phyloP scores from a whole-genome alignment of 2,329 filamentous ascomycete genomes.

The Pleoardoris graminearum region DNA sequence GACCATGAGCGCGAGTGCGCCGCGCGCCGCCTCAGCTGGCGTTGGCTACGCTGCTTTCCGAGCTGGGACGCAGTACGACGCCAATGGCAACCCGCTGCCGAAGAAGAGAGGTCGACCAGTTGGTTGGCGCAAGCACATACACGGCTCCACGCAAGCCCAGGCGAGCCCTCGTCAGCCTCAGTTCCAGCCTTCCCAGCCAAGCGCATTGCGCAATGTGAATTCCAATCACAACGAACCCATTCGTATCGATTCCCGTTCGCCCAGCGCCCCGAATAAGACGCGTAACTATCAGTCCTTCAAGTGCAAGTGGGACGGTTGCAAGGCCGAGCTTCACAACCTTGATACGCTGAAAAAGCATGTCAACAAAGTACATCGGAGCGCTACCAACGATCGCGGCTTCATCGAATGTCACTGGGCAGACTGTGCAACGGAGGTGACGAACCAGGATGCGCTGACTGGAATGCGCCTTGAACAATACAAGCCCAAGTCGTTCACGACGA shows the following conservation, averaged over 20 bases:
- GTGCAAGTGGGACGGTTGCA: conserved; percentile 63
- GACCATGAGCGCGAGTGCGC: conserved; percentile 32
- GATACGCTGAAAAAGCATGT: conserved; percentile 63
- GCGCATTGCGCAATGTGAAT: conserved; percentile 29
- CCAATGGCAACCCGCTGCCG: conserved; percentile 43
- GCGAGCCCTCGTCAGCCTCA: conserved; percentile 13
- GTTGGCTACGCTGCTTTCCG: conserved; percentile 52
- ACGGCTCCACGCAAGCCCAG: conserved; percentile 43
- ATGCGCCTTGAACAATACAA: conserved; percentile 24
- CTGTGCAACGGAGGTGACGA: conserved; percentile 42
- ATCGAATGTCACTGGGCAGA: conserved; percentile 53
- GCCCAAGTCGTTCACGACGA: conserved; percentile 42
- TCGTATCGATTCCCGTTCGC: conserved; percentile 35
- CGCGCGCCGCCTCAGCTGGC: conserved; percentile 21
- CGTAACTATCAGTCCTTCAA: conserved; percentile 54
- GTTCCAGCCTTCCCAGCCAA: conserved; percentile 26
- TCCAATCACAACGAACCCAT: conserved; percentile 23
- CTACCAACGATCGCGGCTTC: conserved; percentile 27
- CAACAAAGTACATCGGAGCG: conserved; percentile 56
- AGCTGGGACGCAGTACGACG: conserved; percentile 26
- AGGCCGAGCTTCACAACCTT: conserved; percentile 64
- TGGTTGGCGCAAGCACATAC: conserved; percentile 54
- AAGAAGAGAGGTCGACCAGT: conserved; percentile 54
- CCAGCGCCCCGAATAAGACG: conserved; percentile 32
- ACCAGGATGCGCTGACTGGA: conserved; percentile 28